Evolutionary conservation across 768 basidiomycete genomes (phyloP), one percentile per base, ranked within the genome.

Genomic region (Hypholoma sublateritium): DNA sequence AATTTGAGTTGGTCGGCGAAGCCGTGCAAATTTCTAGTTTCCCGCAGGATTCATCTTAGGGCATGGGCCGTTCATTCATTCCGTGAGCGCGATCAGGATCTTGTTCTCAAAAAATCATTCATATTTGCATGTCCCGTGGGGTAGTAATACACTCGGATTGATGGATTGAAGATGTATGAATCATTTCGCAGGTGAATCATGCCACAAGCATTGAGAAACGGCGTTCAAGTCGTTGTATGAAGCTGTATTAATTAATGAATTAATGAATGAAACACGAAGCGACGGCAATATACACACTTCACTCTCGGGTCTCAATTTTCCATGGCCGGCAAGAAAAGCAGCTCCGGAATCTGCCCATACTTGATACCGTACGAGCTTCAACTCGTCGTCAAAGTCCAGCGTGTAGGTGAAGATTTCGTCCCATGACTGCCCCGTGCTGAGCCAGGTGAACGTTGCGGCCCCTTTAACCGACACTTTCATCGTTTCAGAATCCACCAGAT

Each of bases 281-380:
- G 36, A 46, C 16, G 17, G 28, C 21, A 51, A 44, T 35, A 34
- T 25, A 41, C 55, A n/a, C 25, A 51, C 50, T 36, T 47, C 44
- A 61, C 59, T 66, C 24, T 63, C 63, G 32, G 72, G 70, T 34
- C 67, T 62, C 41, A 85, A 66, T 64, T 72, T 62, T n/a, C 85
- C 84, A 21, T 68, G 72, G 37, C 80, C 75, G 5, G 85, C 86
- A 13, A 87, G 74, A 68, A 84, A 85, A 9, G 83, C 78, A 5
- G 85, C 81, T 11, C 84, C 86, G 6, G 85, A 82, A 67, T 88
- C 87, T 11, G 83, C 84, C 86, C 86, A 88, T 2, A 88, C 77
- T 63, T 88, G 81, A 74, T 85, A 86, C 42, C 77, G 72, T 21
- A 72, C 72, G n/a, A 88, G 72, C 68, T 81, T 86, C 53, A 70